Base-by-base conservation (phyloP, 306 rosid species). In the Prunus davidiana region DNA sequence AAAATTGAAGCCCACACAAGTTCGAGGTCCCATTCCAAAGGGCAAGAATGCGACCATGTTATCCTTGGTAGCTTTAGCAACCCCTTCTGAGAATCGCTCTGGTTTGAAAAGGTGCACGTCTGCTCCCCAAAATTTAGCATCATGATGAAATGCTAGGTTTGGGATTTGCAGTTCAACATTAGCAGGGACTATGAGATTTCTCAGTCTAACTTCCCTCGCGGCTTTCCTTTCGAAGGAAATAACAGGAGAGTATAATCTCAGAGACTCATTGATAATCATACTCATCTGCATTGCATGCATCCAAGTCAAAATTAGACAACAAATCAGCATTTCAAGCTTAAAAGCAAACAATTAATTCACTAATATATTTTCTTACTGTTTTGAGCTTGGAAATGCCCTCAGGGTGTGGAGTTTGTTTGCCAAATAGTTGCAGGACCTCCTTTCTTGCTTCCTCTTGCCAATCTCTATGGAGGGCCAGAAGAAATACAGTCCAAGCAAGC, bases 401-500 rank as follows among this genome's bases (percentile, higher is more conserved):
- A 2, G 84, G 56, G 11, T 45, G 69, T n/a, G 77, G 80, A 12
- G 15, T 58, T 22, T 75, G 50, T 20, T 20, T 67, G 12, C 84
- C 77, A 51, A 75, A 75, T 51, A 75, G n/a, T 9, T 75, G 51
- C 22, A 81, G 49, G 32, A 75, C 84, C 67, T 81, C 85, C 20
- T 65, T 56, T 65, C 78, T 56, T 56, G 71, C 81, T 54, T 71
- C 24, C 25, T 70, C 85, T 77, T 81, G 85, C 85, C 85, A 81
- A 15, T 81, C 75, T 5, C 71, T 22, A 54, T 81, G 64, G 28
- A 28, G 28, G 24, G 81, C 81, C 20, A 76, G 78, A 47, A 81
- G 81, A 62, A 72, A 66, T 1, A 81, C 74, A 15, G 81, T 76
- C 84, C 81, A 81, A 10, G 52, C 74, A 25, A 81, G 81, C 52